Percentiles rank a stretch among this genome's conserved stretches.
These are phyloP conservation scores for Hypomyces rosellus DNA, from an alignment of 2,329 filamentous ascomycete species.

Conservation along the genomic window DNA sequence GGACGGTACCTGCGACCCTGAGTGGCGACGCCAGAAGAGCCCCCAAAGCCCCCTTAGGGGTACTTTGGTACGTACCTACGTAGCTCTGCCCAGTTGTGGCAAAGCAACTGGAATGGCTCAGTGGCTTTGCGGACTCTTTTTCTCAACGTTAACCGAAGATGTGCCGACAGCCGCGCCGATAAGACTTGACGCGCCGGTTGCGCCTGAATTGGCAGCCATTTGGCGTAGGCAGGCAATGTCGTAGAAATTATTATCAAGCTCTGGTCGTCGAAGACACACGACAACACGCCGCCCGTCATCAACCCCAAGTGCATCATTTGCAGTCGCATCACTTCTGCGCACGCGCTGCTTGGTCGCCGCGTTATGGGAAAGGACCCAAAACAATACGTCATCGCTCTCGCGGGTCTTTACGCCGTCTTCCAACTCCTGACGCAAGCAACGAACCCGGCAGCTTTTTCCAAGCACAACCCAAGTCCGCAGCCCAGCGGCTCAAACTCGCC, in stretches of 20 bases:
- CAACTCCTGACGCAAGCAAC: constrained; percentile 30
- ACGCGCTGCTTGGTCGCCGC: constrained; percentile 6
- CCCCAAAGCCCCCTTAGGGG: too few relatives aligned
- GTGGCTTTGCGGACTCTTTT: too few relatives aligned
- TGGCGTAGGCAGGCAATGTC: not conserved
- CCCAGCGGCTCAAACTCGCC: constrained; percentile 25
- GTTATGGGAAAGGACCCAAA: constrained; percentile 34
- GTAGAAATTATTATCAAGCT: not conserved
- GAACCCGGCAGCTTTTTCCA: constrained; percentile 23
- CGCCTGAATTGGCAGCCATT: not conserved
- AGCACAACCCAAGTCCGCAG: constrained; percentile 20
- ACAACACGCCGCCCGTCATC: not conserved
- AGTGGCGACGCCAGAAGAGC: too few relatives aligned
- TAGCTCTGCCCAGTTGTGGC: too few relatives aligned
- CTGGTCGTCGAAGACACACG: not conserved
- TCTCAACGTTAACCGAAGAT: not conserved
- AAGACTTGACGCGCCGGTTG: not conserved
- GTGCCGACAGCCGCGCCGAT: not conserved
- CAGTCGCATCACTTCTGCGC: not conserved
- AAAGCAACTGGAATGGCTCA: too few relatives aligned
- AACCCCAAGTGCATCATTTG: not conserved
- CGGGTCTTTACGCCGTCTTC: constrained; percentile 30
- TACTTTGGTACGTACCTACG: too few relatives aligned
- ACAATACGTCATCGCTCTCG: constrained; percentile 28
- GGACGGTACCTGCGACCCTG: too few relatives aligned